Percentiles rank a stretch among this genome's conserved stretches.
Evolutionary conservation across 768 basidiomycete species (phyloP).

Genomic region (Tulasnella sp.): DNA sequence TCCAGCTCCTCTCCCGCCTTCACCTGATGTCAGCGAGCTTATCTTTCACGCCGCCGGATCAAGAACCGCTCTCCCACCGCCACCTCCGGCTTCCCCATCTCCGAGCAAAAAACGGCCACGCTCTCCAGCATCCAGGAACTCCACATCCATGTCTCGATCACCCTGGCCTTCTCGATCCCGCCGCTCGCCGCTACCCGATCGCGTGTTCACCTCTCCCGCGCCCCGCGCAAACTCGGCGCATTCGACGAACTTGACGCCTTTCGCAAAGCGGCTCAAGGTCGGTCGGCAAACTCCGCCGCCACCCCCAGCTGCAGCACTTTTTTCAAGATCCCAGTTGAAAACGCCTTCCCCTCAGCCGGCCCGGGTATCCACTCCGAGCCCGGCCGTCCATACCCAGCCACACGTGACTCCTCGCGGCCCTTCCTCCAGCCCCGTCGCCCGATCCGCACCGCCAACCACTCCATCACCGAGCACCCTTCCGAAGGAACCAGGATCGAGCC

Average conservation of each 20-base stretch:
- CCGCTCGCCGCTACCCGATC: not conserved
- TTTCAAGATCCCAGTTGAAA: not conserved
- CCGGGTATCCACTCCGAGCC: not conserved
- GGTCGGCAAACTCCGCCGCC: not conserved
- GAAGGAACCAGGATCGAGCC: not conserved
- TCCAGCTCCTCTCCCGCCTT: not conserved
- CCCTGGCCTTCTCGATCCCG: not conserved
- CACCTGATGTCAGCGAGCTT: not conserved
- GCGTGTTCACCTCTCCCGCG: not conserved
- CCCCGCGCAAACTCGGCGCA: not conserved
- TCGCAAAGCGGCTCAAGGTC: not conserved
- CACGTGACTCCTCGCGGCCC: not conserved
- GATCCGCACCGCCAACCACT: not conserved
- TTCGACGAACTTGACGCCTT: not conserved
- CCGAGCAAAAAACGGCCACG: not conserved
- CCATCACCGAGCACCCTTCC: not conserved
- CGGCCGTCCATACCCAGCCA: not conserved
- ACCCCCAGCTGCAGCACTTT: not conserved
- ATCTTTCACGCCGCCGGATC: not conserved
- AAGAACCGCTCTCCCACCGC: not conserved
- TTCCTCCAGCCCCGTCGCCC: not conserved
- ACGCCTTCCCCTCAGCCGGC: not conserved
- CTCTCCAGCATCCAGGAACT: not conserved
- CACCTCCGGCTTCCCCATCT: not conserved
- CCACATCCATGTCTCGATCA: not conserved